A percentile compares a stretch with the other conserved stretches of the same genome.
Conservation (phyloP, 768 basidiomycete species). For the Stropharia rugosoannulata region DNA sequence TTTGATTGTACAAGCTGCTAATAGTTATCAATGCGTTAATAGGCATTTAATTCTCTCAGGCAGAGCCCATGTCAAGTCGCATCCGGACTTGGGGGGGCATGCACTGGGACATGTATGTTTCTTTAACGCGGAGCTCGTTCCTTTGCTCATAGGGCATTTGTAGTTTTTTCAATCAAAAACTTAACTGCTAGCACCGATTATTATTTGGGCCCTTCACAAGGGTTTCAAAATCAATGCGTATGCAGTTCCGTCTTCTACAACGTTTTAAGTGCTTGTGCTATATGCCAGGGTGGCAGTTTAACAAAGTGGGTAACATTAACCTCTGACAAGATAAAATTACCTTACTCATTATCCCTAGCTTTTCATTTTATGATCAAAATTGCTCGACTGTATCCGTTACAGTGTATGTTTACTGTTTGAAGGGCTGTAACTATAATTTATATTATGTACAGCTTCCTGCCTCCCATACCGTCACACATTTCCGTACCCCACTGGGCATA, state of each 20-base stretch:
- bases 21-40: too few relatives aligned
- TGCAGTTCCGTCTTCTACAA: slow-evolving; percentile 9
- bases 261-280: slow-evolving; percentile 5
- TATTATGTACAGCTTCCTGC: background rate
- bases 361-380: slow-evolving; percentile 1
- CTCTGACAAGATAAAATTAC: too few relatives aligned
- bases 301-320: background rate
- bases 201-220: background rate
- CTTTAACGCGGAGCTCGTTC: too few relatives aligned
- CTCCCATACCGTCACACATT: slow-evolving; percentile 4
- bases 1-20: too few relatives aligned
- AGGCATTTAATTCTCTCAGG: background rate
- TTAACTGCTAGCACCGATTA: background rate
- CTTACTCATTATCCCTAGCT: background rate
- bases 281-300: slow-evolving; percentile 1
- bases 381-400: background rate
- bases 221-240: background rate
- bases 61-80: slow-evolving; percentile 6
- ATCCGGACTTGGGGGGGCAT: slow-evolving; percentile 4
- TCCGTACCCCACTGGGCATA: slow-evolving; percentile 10
- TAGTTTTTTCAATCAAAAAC: background rate
- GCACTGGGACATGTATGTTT: background rate
- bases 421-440: background rate
- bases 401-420: background rate
- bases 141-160: background rate